Base-by-base conservation (phyloP, 116 monocot genomes). In the Cymodocea nodosa region DNA sequence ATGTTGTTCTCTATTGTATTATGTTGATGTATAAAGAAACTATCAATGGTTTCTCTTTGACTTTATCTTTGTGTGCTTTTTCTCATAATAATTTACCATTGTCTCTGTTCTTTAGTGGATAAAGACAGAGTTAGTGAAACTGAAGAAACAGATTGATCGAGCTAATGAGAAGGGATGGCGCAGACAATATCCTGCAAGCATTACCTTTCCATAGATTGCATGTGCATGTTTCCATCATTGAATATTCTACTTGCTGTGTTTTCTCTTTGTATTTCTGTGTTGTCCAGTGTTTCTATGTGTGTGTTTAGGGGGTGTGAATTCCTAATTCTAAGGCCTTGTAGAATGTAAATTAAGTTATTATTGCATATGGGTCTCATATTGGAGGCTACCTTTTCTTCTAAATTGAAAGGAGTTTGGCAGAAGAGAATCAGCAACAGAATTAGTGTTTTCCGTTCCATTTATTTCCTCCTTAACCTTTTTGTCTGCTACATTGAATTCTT, bases 91-190 rank as follows among this genome's bases (percentile, higher is more conserved):
- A 49, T 49, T 66, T 23, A 49, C 23, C 19, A 53, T 59, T 62
- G 16, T 70, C 30, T 30, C 30, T 73, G 8, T 67, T 71, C 81
- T 61, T 66, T 78, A 94, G 89, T 82, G 86, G 84, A 81, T 94
- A 24, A 75, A 80, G 15, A 84, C 60, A 73, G 94, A 94, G 62
- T 68, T 87, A 48, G 25, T 35, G 52, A 79, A 56, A 58, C 68
- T 94, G 14, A 71, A 84, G 50, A 89, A 66, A 51, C 49, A 69
- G 77, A 94, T 89, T 62, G 82, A 87, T 60, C 59, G 70, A 56
- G 86, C 94, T 50, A 84, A 85, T 70, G 89, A 84, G 59, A 94
- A 94, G 58, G 94, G 94, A 23, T 90, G 94, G 94, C 75, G 82
- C 52, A 67, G 59, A 79, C 83, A 94, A 90, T 94, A 94, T 94